Conservation (phyloP, 805 yeast genomes). For the Wickerhamiella allomyrinae region DNA sequence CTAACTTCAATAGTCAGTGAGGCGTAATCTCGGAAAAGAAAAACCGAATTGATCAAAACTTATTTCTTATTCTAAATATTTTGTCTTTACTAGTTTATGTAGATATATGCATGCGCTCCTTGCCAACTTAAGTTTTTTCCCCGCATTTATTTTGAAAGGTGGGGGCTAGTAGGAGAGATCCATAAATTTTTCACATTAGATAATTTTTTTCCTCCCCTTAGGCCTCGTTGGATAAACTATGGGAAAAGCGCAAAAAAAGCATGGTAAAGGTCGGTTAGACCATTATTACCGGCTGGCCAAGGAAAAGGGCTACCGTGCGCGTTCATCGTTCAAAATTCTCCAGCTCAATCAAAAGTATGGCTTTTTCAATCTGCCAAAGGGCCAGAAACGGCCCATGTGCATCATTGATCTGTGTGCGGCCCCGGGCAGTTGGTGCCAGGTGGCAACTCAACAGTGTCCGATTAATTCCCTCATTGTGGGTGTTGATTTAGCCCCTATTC, state of each 20-base stretch:
- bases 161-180: too few relatives aligned
- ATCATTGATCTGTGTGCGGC: constrained; percentile 98
- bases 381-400: constrained; percentile 42
- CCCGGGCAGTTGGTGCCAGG: constrained; percentile 99
- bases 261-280: constrained; percentile 97
- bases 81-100: too few relatives aligned
- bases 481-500: constrained; percentile 97
- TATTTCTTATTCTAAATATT: too few relatives aligned
- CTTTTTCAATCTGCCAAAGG: constrained; percentile 78
- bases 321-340: constrained; percentile 90
- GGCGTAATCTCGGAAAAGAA: too few relatives aligned
- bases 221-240: constrained; percentile 24
- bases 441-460: constrained; percentile 87
- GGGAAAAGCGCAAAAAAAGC: constrained; percentile 91
- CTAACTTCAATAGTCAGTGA: too few relatives aligned
- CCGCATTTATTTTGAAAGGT: too few relatives aligned
- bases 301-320: constrained; percentile 96
- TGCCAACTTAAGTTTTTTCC: too few relatives aligned
- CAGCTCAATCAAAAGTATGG: constrained; percentile 96
- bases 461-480: constrained; percentile 87
- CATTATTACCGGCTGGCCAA: constrained; percentile 92
- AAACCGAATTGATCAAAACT: too few relatives aligned
- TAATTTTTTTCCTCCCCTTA: background rate
- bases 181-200: background rate
- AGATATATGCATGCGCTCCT: too few relatives aligned